Percentiles rank a stretch among this genome's conserved stretches.
Evolutionary conservation across 2,329 filamentous ascomycete genomes (phyloP).

Genomic region (Pyrenochaeta sp.): DNA sequence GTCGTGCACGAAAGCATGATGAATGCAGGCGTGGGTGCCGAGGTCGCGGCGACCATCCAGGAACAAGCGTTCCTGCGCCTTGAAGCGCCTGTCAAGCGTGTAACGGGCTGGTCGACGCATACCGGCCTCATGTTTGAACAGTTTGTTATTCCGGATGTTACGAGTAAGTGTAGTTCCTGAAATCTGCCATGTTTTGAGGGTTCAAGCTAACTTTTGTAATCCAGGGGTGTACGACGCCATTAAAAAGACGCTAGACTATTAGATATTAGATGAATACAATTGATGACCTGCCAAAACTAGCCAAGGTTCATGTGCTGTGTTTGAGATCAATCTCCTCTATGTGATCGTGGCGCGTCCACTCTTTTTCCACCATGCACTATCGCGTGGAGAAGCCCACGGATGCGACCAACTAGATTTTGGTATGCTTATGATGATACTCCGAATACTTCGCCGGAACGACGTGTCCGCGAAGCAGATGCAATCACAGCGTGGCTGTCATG

Average conservation of each 20-base stretch:
- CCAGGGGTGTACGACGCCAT: slow-evolving; percentile 59
- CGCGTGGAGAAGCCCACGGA: too few relatives aligned
- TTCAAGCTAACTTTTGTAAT: neutral
- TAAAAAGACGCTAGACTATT: slow-evolving; percentile 56
- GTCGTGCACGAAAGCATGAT: slow-evolving; percentile 94
- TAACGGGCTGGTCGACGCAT: slow-evolving; percentile 91
- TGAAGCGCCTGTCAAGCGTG: slow-evolving; percentile 83
- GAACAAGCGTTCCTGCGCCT: slow-evolving; percentile 84
- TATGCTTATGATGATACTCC: too few relatives aligned
- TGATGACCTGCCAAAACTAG: too few relatives aligned
- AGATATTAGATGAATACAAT: neutral
- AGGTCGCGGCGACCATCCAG: slow-evolving; percentile 87
- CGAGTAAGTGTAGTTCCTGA: slow-evolving; percentile 67
- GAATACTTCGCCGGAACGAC: too few relatives aligned
- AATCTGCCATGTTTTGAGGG: slow-evolving; percentile 29
- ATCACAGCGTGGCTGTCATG: too few relatives aligned
- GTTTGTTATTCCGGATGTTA: slow-evolving; percentile 79
- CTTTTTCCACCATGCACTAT: too few relatives aligned
- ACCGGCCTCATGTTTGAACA: slow-evolving; percentile 78
- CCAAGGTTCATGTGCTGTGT: too few relatives aligned
- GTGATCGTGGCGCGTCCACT: too few relatives aligned
- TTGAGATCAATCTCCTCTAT: too few relatives aligned
- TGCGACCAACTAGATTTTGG: too few relatives aligned
- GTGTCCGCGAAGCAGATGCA: too few relatives aligned
- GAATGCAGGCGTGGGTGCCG: slow-evolving; percentile 87